Conservation (phyloP, 2,329 filamentous ascomycete species). For the Alternaria longipes region DNA sequence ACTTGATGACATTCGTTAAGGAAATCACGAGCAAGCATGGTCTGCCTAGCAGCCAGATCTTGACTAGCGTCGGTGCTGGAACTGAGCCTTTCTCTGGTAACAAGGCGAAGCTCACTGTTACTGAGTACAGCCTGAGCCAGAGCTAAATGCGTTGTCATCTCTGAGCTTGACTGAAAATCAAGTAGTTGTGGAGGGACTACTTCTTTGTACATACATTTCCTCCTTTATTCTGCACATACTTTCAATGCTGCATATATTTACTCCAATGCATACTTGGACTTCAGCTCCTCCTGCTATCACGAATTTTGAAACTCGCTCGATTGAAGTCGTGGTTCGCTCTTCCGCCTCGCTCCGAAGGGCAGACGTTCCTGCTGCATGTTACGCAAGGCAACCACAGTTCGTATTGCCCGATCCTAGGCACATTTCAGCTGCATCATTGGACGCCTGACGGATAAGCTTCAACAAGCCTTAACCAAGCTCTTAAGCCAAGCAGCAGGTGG, state of each 20-base stretch:
- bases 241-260: not conserved
- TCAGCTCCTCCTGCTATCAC: no score
- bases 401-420: not conserved
- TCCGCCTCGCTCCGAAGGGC: not conserved
- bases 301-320: not conserved
- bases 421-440: not conserved
- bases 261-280: not conserved
- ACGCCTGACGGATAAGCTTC: not conserved
- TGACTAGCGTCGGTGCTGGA: slow-evolving; percentile 64
- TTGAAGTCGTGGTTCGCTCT: no score
- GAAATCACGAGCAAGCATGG: slow-evolving; percentile 64
- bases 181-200: not conserved
- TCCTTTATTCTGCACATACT: not conserved
- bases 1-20: slow-evolving; percentile 66
- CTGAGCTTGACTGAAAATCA: not conserved
- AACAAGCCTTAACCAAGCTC: not conserved
- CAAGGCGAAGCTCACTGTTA: slow-evolving; percentile 57
- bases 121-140: slow-evolving; percentile 49
- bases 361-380: not conserved
- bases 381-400: not conserved
- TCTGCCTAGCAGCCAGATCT: slow-evolving; percentile 60
- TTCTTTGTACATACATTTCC: slow-evolving; percentile 9
- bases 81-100: slow-evolving; percentile 66
- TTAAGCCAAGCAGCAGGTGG: not conserved
- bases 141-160: slow-evolving; percentile 17